Evolutionary conservation across 2,329 filamentous ascomycete species (phyloP).

Genomic region (Pseudogymnoascus sp.): DNA sequence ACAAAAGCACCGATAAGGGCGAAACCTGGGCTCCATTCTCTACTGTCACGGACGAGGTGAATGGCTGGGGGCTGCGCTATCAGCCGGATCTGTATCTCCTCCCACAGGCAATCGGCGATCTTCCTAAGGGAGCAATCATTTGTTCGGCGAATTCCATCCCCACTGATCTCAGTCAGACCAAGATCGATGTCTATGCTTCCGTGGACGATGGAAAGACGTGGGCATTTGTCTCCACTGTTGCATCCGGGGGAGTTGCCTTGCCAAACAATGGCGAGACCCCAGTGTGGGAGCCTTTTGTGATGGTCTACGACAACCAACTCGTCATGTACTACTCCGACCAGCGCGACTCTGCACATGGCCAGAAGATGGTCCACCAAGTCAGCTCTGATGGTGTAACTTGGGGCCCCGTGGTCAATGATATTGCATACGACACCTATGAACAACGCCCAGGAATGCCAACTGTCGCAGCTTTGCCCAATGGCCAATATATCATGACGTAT

Average conservation of each 20-base stretch:
- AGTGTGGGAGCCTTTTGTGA: conserved; percentile 62
- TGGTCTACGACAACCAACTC: conserved; percentile 46
- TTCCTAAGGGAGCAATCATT: conserved; percentile 51
- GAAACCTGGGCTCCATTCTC: conserved; percentile 52
- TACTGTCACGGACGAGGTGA: conserved; percentile 50
- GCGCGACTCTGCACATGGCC: conserved; percentile 53
- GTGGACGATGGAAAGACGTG: conserved; percentile 49
- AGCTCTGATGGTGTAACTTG: conserved; percentile 49
- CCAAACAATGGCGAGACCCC: conserved; percentile 51
- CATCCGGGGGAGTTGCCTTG: conserved; percentile 46
- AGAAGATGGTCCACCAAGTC: conserved; percentile 52
- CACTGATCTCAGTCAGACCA: conserved; percentile 47
- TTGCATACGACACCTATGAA: conserved; percentile 48
- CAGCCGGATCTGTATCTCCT: conserved; percentile 59
- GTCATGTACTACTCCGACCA: conserved; percentile 64
- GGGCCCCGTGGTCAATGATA: conserved; percentile 51
- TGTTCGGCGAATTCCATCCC: conserved; percentile 33
- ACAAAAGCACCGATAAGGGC: conserved; percentile 40
- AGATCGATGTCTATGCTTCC: conserved; percentile 60
- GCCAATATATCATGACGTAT: conserved; percentile 50
- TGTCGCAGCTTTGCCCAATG: conserved; percentile 43
- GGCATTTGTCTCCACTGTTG: conserved; percentile 57
- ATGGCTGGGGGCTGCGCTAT: conserved; percentile 54
- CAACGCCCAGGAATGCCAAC: conserved; percentile 59
- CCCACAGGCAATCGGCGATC: conserved; percentile 45